Conservation (phyloP, 139 green algal species). For the Coelastrella sp. region DNA sequence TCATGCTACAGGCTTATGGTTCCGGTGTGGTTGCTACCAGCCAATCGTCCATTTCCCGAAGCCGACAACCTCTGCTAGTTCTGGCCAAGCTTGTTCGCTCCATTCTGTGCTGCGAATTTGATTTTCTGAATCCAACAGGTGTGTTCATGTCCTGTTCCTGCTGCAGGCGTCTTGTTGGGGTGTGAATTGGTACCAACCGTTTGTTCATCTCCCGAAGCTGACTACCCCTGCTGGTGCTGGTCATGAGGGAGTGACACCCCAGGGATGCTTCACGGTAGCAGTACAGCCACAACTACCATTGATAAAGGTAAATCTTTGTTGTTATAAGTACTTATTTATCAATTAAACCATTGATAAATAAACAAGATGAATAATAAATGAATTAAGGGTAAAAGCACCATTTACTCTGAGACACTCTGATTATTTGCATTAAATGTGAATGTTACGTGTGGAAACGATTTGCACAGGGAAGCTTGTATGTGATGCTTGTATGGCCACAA, state of each 20-base stretch:
- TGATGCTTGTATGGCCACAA: not conserved
- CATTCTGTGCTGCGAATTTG: no score
- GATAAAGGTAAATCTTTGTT: slow-evolving; percentile 53
- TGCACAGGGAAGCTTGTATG: no score
- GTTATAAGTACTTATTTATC: no score
- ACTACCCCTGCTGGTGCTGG: not conserved
- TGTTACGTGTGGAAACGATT: no score
- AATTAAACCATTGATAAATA: no score
- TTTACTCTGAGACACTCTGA: no score
- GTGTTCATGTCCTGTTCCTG: not conserved
- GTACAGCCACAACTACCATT: slow-evolving; percentile 56
- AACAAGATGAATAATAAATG: no score
- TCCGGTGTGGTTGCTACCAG: slow-evolving; percentile 34
- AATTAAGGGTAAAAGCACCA: no score
- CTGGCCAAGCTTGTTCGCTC: not conserved
- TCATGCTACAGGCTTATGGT: not conserved
- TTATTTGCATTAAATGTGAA: no score
- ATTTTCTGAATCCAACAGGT: no score
- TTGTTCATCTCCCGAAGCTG: not conserved
- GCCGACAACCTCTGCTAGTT: not conserved
- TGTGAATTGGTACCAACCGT: slow-evolving; percentile 29
- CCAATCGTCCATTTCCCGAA: slow-evolving; percentile 6
- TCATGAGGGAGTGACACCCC: not conserved
- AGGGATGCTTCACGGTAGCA: slow-evolving; percentile 29
- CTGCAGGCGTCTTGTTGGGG: slow-evolving; percentile 22